Evolutionary conservation across 345 rosid genomes (phyloP).

Genomic region (Erodium maritimum): DNA sequence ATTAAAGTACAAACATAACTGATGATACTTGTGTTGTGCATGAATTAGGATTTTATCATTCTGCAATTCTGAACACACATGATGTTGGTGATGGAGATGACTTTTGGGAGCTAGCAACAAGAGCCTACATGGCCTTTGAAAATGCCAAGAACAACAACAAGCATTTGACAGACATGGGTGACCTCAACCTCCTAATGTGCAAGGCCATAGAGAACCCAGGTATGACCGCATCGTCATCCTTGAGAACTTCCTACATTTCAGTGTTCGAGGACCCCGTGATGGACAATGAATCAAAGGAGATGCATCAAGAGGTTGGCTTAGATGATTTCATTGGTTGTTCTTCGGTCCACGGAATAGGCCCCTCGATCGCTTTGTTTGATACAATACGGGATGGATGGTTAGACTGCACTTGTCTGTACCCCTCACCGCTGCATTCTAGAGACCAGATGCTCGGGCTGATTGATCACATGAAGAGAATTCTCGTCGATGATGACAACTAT

Average conservation of each 20-base stretch:
- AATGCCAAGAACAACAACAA: slow-evolving; percentile 20
- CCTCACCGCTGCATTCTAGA: slow-evolving; percentile 43
- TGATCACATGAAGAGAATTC: slow-evolving; percentile 27
- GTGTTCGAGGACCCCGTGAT: slow-evolving; percentile 35
- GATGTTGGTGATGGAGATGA: slow-evolving; percentile 19
- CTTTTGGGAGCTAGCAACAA: slow-evolving; percentile 35
- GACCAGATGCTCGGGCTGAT: slow-evolving; percentile 28
- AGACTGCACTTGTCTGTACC: slow-evolving; percentile 36
- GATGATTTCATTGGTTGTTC: slow-evolving; percentile 42
- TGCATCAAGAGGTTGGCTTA: slow-evolving; percentile 16
- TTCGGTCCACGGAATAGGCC: slow-evolving; percentile 41
- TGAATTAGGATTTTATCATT: slow-evolving; percentile 38
- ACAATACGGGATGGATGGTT: slow-evolving; percentile 28
- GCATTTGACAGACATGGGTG: slow-evolving; percentile 44
- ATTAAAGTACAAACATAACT: not conserved
- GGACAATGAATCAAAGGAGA: slow-evolving; percentile 17
- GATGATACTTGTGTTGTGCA: not conserved
- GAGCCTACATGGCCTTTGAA: slow-evolving; percentile 17
- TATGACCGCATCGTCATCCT: slow-evolving; percentile 29
- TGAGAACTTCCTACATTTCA: slow-evolving; percentile 30
- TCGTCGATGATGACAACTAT: slow-evolving; percentile 14
- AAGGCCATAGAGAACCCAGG: slow-evolving; percentile 40
- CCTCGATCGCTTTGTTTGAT: slow-evolving; percentile 36
- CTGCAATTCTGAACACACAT: slow-evolving; percentile 33
- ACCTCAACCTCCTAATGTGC: slow-evolving; percentile 42